These are phyloP conservation scores for Pichia sp. DNA, from an alignment of 1,139 yeast species.

Conservation along the genomic window DNA sequence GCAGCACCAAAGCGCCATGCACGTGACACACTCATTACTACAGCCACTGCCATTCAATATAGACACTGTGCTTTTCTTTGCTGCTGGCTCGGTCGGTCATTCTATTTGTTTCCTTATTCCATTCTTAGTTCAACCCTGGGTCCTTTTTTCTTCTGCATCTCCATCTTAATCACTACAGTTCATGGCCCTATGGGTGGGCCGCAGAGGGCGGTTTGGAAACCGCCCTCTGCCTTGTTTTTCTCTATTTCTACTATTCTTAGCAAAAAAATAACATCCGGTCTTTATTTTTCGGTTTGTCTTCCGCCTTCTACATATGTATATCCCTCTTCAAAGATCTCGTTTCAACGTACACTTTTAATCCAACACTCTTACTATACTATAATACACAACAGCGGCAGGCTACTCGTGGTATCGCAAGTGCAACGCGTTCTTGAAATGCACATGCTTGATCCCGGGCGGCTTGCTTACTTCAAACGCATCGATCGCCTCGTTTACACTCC, in stretches of 20 bases:
- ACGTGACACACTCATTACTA: no score
- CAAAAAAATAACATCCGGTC: neutral
- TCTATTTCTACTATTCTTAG: neutral
- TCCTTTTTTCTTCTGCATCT: neutral
- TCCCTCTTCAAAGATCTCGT: neutral
- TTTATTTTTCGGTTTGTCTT: neutral
- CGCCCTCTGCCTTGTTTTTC: neutral
- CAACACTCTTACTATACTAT: neutral
- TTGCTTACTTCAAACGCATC: constrained; percentile 55
- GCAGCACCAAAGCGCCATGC: no score
- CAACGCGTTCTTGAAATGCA: constrained; percentile 70
- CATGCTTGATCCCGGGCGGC: constrained; percentile 72
- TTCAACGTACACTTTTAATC: neutral
- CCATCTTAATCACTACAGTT: neutral
- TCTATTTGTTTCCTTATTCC: no score
- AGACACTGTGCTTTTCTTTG: neutral
- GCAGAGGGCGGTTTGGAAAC: neutral
- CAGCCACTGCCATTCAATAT: no score
- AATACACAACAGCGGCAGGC: neutral
- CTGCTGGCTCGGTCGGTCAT: neutral
- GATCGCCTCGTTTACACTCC: constrained; percentile 62
- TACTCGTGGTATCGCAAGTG: constrained; percentile 54
- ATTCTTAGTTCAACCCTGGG: neutral
- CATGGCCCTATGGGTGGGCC: neutral
- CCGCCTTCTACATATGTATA: neutral